Conservation (phyloP, 345 rosid genomes). For the Eucalyptus marginata region DNA sequence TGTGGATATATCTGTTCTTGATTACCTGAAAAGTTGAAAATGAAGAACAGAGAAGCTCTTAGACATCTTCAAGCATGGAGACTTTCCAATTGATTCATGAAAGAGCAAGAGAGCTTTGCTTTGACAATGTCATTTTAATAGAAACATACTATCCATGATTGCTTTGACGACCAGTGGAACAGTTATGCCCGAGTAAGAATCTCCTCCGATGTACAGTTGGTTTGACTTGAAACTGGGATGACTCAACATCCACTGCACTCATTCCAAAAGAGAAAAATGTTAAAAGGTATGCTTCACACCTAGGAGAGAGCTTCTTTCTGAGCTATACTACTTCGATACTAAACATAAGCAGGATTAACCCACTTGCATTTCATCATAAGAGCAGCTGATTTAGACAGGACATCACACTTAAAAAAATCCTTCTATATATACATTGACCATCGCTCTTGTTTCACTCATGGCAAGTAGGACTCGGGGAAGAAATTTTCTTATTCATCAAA, state of each 20-base stretch:
- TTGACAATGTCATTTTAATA: background rate
- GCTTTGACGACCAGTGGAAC: background rate
- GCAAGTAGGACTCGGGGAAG: background rate
- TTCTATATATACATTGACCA: background rate
- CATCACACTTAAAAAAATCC: background rate
- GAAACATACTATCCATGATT: background rate
- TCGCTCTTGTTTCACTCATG: background rate
- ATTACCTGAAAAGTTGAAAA: background rate
- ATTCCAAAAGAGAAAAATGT: background rate
- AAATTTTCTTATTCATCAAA: background rate
- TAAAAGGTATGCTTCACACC: background rate
- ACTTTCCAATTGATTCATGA: background rate
- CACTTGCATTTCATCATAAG: background rate
- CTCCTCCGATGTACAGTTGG: background rate
- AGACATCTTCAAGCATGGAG: background rate
- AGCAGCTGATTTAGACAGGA: background rate
- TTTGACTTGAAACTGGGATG: background rate
- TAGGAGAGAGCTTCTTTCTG: background rate
- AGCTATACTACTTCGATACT: background rate
- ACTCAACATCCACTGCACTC: background rate
- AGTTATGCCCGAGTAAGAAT: conserved; percentile 1
- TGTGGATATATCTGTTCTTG: background rate
- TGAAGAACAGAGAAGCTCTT: background rate
- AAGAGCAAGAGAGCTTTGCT: background rate
- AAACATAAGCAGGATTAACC: background rate